Percentiles rank a stretch among this genome's conserved stretches.
These are phyloP conservation scores for Monosporascus sp. DNA, from an alignment of 2,329 filamentous ascomycete species.

Conservation along the genomic window DNA sequence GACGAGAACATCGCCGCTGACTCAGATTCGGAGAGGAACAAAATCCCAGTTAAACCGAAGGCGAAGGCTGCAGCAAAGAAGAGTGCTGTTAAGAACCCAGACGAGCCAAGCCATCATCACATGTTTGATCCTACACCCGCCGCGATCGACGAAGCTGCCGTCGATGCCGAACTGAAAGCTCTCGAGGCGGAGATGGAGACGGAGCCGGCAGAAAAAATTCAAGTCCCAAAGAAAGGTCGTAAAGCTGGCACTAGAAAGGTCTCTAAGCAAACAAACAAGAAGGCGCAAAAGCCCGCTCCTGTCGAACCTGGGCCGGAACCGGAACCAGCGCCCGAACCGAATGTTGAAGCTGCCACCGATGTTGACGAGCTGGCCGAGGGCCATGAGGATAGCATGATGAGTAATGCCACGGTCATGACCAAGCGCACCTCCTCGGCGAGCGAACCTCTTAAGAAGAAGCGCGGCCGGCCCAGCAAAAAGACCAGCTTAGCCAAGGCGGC, in stretches of 20 bases:
- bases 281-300: slow-evolving; percentile 31
- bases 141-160: slow-evolving; percentile 40
- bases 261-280: slow-evolving; percentile 46
- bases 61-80: slow-evolving; percentile 23
- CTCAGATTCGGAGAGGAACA: slow-evolving; percentile 40
- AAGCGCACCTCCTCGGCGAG: slow-evolving; percentile 22
- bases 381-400: slow-evolving; percentile 35
- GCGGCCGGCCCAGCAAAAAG: slow-evolving; percentile 30
- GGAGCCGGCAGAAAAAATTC: slow-evolving; percentile 33
- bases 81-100: slow-evolving; percentile 18
- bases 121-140: slow-evolving; percentile 48
- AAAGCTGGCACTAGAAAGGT: slow-evolving; percentile 44
- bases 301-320: slow-evolving; percentile 19
- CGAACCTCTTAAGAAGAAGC: slow-evolving; percentile 24
- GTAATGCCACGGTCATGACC: slow-evolving; percentile 38
- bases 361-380: slow-evolving; percentile 28
- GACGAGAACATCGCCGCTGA: slow-evolving; percentile 45
- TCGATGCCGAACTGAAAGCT: slow-evolving; percentile 47
- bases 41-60: slow-evolving; percentile 27
- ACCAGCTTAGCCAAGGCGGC: slow-evolving; percentile 25
- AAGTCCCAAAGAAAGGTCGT: slow-evolving; percentile 49
- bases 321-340: slow-evolving; percentile 15
- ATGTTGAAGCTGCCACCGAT: slow-evolving; percentile 10
- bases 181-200: slow-evolving; percentile 46
- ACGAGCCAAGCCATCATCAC: slow-evolving; percentile 33